Percentiles rank a stretch among this genome's conserved stretches.
Evolutionary conservation across 1,284 basidiomycete species (phyloP).

Genomic region (Fistulinella cinereoalba): DNA sequence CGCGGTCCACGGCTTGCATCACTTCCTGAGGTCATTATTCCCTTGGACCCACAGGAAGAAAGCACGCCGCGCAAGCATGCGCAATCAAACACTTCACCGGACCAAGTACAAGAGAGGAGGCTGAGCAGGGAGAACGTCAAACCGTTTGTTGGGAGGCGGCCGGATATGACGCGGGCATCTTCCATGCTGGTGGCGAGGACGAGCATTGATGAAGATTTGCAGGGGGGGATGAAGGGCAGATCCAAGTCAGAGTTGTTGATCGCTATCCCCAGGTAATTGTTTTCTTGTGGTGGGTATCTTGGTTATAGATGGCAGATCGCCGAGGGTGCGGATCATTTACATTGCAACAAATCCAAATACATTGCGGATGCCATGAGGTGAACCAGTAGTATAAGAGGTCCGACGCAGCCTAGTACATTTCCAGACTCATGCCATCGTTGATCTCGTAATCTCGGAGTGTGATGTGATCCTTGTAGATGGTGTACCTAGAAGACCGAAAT

Average conservation of each 20-base stretch:
- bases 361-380: slow-evolving; percentile 1
- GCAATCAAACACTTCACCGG: slow-evolving; percentile 34
- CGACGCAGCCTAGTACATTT: slow-evolving; percentile 70
- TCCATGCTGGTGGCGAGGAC: slow-evolving; percentile 18
- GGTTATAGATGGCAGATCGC: too few species aligned
- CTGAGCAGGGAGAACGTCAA: slow-evolving; percentile 11
- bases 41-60: slow-evolving; percentile 14
- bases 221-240: slow-evolving; percentile 8
- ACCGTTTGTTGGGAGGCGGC: slow-evolving; percentile 29
- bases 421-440: slow-evolving; percentile 89
- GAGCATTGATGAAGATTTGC: slow-evolving; percentile 5
- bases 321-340: not conserved
- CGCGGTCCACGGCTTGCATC: slow-evolving; percentile 17
- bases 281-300: not conserved
- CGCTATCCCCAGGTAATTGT: not conserved
- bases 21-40: slow-evolving; percentile 14
- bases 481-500: slow-evolving; percentile 62
- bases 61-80: slow-evolving; percentile 28
- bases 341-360: slow-evolving; percentile 14
- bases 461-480: slow-evolving; percentile 92
- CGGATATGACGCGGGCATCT: slow-evolving; percentile 19
- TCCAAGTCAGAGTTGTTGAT: slow-evolving; percentile 18
- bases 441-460: slow-evolving; percentile 94
- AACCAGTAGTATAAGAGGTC: not conserved
- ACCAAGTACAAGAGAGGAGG: slow-evolving; percentile 37